These are phyloP conservation scores for Sclerotinia nivalis DNA, from an alignment of 2,329 filamentous ascomycete species.

Conservation along the genomic window DNA sequence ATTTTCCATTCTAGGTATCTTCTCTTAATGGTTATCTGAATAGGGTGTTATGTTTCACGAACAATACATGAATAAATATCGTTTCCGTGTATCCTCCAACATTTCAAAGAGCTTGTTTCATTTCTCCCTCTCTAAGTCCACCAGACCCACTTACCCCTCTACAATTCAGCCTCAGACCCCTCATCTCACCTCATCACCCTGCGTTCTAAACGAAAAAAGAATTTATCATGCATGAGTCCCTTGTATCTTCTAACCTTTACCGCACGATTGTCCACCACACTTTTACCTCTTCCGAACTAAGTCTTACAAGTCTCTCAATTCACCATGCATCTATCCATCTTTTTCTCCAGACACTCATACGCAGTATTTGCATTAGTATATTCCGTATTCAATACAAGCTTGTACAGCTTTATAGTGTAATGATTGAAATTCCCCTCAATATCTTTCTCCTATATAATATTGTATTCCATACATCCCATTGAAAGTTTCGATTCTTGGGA, in stretches of 20 bases:
- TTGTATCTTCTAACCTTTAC: not conserved
- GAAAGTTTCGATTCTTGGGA: too few relatives aligned
- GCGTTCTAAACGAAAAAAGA: not conserved
- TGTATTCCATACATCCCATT: too few relatives aligned
- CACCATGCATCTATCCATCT: not conserved
- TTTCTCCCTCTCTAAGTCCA: not conserved
- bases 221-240: not conserved
- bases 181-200: slow-evolving; percentile 3
- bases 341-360: not conserved
- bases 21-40: not conserved
- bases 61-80: not conserved
- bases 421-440: too few relatives aligned
- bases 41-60: not conserved
- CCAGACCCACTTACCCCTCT: slow-evolving; percentile 1
- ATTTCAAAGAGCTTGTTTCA: not conserved
- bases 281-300: not conserved
- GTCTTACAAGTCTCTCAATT: not conserved
- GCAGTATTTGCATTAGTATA: not conserved
- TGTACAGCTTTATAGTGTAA: too few relatives aligned
- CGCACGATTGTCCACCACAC: not conserved
- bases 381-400: too few relatives aligned
- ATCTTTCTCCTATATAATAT: too few relatives aligned
- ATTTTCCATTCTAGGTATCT: not conserved
- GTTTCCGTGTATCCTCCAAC: not conserved
- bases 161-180: not conserved